These are phyloP conservation scores for Phytophthora capsici DNA, from an alignment of 352 stramenopile genomes.

Conservation along the genomic window DNA sequence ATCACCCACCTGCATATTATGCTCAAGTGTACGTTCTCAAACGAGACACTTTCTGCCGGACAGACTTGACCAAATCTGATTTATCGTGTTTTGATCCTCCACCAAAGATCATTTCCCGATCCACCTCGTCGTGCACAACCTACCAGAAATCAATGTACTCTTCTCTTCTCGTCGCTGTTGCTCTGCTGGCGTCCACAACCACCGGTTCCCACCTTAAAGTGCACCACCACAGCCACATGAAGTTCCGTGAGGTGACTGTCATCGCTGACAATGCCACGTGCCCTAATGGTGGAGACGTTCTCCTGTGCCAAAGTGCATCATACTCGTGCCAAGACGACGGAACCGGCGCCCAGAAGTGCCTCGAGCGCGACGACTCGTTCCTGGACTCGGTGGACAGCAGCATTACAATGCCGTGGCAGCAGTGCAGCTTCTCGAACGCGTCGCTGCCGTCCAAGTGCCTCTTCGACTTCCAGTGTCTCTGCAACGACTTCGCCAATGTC, in stretches of 20 bases:
- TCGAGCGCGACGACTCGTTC: conserved; percentile 48
- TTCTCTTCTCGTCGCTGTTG: conserved; percentile 25
- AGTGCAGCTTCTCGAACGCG: conserved; percentile 41
- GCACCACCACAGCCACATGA: conserved; percentile 41
- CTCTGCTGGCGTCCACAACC: conserved; percentile 18
- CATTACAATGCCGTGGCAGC: conserved; percentile 47
- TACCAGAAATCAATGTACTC: conserved; percentile 19
- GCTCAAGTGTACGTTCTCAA: not conserved
- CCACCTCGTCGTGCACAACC: conserved; percentile 2
- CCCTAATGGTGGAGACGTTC: conserved; percentile 50
- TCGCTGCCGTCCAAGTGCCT: conserved; percentile 55
- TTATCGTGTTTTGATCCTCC: conserved; percentile 6
- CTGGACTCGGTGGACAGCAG: conserved; percentile 47
- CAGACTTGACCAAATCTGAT: conserved; percentile 12
- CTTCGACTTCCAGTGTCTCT: conserved; percentile 54
- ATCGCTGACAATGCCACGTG: conserved; percentile 49
- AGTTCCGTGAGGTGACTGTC: conserved; percentile 57
- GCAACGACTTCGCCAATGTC: conserved; percentile 47
- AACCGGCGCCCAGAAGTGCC: conserved; percentile 40
- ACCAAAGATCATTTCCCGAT: conserved; percentile 26
- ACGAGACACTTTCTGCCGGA: not conserved
- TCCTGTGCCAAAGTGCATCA: conserved; percentile 47
- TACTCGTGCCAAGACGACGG: conserved; percentile 55
- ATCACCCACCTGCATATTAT: not conserved
- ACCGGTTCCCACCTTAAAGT: conserved; percentile 24